These are phyloP conservation scores for Heliosperma pusillum DNA, from an alignment of 148 eudicot genomes.

Conservation along the genomic window DNA sequence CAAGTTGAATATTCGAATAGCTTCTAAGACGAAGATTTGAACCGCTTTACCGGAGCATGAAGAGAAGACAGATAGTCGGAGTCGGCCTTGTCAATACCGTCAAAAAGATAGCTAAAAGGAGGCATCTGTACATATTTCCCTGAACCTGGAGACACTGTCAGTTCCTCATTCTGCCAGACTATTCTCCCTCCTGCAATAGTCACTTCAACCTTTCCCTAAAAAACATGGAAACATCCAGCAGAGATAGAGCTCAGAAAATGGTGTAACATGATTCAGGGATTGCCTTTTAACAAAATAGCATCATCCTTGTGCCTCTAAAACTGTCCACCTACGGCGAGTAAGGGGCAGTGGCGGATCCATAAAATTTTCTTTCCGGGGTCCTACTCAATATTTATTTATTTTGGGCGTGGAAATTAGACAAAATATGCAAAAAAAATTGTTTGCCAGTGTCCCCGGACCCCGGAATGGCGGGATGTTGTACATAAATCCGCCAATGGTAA, in stretches of 20 bases:
- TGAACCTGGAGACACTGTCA: slow-evolving; percentile 64
- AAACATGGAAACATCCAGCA: slow-evolving; percentile 3
- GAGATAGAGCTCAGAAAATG: not conserved
- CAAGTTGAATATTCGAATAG: not conserved
- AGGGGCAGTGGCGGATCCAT: no score
- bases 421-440: no score
- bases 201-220: slow-evolving; percentile 89
- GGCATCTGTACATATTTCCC: slow-evolving; percentile 85
- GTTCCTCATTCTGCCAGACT: slow-evolving; percentile 73
- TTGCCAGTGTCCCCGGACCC: no score
- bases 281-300: no score
- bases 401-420: no score
- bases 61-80: slow-evolving; percentile 64
- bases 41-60: slow-evolving; percentile 73
- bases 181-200: slow-evolving; percentile 90
- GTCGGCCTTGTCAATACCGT: slow-evolving; percentile 77
- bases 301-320: no score
- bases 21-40: slow-evolving; percentile 32
- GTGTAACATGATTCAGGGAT: no score
- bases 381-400: no score
- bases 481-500: no score
- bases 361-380: no score
- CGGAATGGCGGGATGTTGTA: no score
- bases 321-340: no score
- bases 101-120: slow-evolving; percentile 72